Conservation (phyloP, 2,329 filamentous ascomycete species). For the Curvularia hawaiiensis region DNA sequence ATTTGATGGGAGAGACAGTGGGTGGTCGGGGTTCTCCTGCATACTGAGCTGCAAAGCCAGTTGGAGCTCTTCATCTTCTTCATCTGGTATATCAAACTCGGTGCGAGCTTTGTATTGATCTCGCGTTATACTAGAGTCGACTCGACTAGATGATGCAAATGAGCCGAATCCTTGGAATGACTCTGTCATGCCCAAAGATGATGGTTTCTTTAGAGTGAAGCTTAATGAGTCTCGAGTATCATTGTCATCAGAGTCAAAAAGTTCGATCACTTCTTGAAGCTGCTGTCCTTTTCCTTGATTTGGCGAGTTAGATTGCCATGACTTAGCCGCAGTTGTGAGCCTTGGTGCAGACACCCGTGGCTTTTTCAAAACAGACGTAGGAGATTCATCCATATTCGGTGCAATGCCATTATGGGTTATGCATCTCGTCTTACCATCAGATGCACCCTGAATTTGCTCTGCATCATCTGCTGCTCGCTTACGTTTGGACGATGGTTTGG, state of each 20-base stretch:
- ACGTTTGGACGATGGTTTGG: conserved; percentile 21
- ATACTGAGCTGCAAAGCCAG: conserved; percentile 21
- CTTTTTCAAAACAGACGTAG: background rate
- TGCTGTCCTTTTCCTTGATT: background rate
- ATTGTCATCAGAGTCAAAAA: conserved; percentile 20
- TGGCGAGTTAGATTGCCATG: background rate
- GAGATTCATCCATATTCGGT: background rate
- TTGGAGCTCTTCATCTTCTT: conserved; percentile 11
- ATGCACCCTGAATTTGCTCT: background rate
- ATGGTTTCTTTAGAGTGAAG: background rate
- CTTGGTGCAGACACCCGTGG: background rate
- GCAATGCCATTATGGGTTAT: background rate
- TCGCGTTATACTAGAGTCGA: background rate
- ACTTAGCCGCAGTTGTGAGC: background rate
- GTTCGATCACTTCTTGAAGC: conserved; percentile 8
- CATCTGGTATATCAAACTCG: background rate
- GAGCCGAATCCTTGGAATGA: background rate
- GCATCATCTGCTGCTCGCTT: conserved; percentile 13
- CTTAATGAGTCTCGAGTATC: background rate
- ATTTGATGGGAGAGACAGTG: background rate
- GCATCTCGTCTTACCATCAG: conserved; percentile 7
- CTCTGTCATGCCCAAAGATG: background rate
- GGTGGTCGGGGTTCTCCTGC: conserved; percentile 1
- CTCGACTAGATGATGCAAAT: background rate
- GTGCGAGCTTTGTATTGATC: background rate